phyloP scores from a whole-genome alignment of 1,284 basidiomycete species.

The Chalciporus sp. region DNA sequence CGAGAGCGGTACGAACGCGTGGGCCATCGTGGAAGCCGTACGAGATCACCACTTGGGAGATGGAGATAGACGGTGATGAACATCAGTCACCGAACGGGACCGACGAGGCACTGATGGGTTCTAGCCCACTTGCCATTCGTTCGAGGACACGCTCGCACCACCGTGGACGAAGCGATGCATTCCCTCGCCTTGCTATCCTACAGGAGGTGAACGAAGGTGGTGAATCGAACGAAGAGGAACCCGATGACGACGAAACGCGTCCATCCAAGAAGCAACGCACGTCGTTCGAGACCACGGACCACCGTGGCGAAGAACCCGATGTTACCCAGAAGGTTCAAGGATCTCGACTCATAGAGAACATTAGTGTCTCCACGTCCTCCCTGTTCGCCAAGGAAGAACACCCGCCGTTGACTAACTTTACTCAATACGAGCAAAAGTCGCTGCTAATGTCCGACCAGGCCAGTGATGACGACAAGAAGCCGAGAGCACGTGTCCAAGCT shows the following conservation, averaged over 20 bases:
- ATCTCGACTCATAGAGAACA: conserved; percentile 30
- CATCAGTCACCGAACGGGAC: conserved; percentile 4
- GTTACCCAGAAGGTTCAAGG: conserved; percentile 1
- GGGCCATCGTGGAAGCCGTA: conserved; percentile 18
- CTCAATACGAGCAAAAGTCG: background rate
- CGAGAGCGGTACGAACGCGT: conserved; percentile 29
- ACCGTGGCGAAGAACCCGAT: background rate
- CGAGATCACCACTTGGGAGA: conserved; percentile 30
- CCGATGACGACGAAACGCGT: conserved; percentile 12
- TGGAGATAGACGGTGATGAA: conserved; percentile 19
- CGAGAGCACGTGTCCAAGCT: background rate
- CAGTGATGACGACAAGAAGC: background rate
- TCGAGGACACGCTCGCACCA: conserved; percentile 6
- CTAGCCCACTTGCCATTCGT: conserved; percentile 32
- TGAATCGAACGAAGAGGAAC: conserved; percentile 15
- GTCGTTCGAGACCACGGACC: background rate
- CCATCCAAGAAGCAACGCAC: conserved; percentile 24
- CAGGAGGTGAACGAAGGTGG: conserved; percentile 26
- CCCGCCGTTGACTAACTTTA: background rate
- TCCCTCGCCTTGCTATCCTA: conserved; percentile 26
- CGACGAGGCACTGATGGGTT: conserved; percentile 25
- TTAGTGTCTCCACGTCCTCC: conserved; percentile 31
- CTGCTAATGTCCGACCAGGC: background rate
- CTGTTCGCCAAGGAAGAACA: conserved; percentile 20
- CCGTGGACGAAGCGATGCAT: conserved; percentile 7